A percentile compares a stretch with the other conserved stretches of the same genome.
Conservation (phyloP, 495 filamentous ascomycete genomes). For the Cercophora samala region DNA sequence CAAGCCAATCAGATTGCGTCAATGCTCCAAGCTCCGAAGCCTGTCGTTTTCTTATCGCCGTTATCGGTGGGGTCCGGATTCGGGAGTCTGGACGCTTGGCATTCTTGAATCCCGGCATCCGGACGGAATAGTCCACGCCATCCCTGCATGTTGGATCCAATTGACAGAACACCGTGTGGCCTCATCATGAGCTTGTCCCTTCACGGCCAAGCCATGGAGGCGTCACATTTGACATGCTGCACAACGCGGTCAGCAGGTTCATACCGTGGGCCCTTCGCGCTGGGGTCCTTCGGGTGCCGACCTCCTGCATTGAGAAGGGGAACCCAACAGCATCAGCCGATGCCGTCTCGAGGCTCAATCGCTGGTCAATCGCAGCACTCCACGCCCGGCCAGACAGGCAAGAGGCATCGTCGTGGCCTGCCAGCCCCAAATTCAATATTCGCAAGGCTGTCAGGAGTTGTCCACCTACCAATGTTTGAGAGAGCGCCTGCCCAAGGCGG, state of each 20-base stretch:
- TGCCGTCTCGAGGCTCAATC: slow-evolving; percentile 4
- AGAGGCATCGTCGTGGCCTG: neutral
- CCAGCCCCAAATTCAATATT: neutral
- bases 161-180: neutral
- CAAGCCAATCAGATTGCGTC: neutral
- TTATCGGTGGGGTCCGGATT: slow-evolving; percentile 10
- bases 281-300: slow-evolving; percentile 1
- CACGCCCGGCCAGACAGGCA: no score
- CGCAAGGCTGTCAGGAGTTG: neutral
- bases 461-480: neutral
- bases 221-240: neutral
- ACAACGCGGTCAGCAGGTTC: neutral
- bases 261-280: neutral
- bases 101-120: slow-evolving; percentile 2
- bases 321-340: neutral
- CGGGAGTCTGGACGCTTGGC: neutral
- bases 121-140: slow-evolving; percentile 3
- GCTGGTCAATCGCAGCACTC: neutral
- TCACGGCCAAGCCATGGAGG: neutral
- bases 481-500: slow-evolving; percentile 12
- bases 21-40: neutral
- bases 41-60: neutral
- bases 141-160: neutral
- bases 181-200: slow-evolving; percentile 6
- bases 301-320: slow-evolving; percentile 10